Evolutionary conservation across 2,329 filamentous ascomycete genomes (phyloP), one percentile per base, ranked within the genome.

Genomic region (Paecilomyces niveus): DNA sequence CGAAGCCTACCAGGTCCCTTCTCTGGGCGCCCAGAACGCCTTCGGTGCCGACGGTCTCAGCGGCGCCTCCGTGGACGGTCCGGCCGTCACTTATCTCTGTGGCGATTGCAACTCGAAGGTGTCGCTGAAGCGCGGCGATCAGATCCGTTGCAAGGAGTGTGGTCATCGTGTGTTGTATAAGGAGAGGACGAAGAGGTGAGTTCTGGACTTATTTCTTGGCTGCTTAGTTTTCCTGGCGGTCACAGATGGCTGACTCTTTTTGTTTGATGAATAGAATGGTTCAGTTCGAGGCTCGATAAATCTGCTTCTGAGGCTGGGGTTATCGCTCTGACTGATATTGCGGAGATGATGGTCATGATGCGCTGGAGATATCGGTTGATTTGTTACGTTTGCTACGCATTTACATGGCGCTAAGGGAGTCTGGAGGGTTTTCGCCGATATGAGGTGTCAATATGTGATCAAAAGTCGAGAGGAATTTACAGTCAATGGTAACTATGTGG

Each of bases 161-260:
- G 94, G 94, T 7, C 94, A 96, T 70, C 87, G 94, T 64, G 92
- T 99, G 61, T 78, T 99, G 65, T 97, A 97, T 79, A 99, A 99
- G 85, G 90, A 97, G 84, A 81, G 94, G 72, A 99, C 94, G 52
- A 97, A 96, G 83, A 86, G 94, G 94, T 97, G 74, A 76, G 88
- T 78, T 60, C 55, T 52, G 53, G 53, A 26, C 33, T n/a, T n/a
- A n/a, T 52, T 18, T 53, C 55, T 26, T 22, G 54, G 57, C 53
- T 51, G n/a, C 56, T 29, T 56, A 53, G 6, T 55, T n/a, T 55
- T 54, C 56, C 8, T 33, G 24, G 33, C n/a, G 53, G 49, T 26
- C 3, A 26, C 5, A 26, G 56, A 51, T 57, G 53, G 58, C 55
- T 61, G 56, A 57, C 22, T 32, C 49, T 58, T 57, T 52, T 45